phyloP scores from a whole-genome alignment of 129 eudicot genomes.

The Pulicaria dysenterica region DNA sequence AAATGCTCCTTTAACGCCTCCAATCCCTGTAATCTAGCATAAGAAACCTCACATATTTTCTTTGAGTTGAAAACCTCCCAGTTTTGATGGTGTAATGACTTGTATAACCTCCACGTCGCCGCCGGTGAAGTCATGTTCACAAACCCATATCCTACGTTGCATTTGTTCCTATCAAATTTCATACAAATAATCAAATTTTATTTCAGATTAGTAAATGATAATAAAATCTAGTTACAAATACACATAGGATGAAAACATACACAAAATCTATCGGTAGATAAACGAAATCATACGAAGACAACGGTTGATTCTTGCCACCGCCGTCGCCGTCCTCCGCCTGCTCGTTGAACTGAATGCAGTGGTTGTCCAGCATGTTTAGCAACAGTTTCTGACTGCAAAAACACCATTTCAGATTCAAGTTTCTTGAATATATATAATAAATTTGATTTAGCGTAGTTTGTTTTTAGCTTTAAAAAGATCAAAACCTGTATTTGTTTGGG shows the following conservation, averaged over 20 bases:
- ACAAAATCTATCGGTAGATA: constrained; percentile 94
- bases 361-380: constrained; percentile 97
- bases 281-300: constrained; percentile 84
- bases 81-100: constrained; percentile 74
- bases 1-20: constrained; percentile 90
- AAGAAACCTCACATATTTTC: constrained; percentile 87
- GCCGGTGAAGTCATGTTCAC: constrained; percentile 94
- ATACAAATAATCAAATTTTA: not conserved
- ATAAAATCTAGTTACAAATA: not conserved
- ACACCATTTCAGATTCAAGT: not conserved
- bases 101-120: constrained; percentile 77
- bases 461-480: too few species aligned
- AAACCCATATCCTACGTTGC: constrained; percentile 97
- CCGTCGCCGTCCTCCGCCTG: constrained; percentile 49
- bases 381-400: constrained; percentile 72
- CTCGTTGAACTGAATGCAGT: constrained; percentile 89
- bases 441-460: too few species aligned
- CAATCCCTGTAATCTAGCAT: constrained; percentile 89
- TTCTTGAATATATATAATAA: too few species aligned
- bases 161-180: constrained; percentile 63
- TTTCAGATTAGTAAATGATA: not conserved
- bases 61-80: constrained; percentile 98
- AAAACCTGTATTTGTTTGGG: constrained; percentile 96
- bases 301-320: constrained; percentile 47
- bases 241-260: constrained; percentile 33